Base-by-base conservation (phyloP, 2,329 filamentous ascomycete species). In the Tricladium varicosporioides region DNA sequence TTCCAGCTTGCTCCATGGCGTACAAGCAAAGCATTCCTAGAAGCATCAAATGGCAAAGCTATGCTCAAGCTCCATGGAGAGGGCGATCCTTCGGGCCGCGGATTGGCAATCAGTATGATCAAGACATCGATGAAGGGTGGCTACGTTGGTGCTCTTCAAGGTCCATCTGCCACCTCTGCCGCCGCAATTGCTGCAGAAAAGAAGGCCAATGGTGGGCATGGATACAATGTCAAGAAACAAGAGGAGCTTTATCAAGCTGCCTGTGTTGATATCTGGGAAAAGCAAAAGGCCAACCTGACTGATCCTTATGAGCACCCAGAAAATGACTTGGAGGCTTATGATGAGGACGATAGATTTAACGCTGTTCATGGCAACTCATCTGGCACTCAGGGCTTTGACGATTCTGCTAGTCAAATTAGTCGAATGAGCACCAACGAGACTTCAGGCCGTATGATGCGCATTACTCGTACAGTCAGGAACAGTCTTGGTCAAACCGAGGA, bases 121-220 rank as follows among this genome's bases (percentile, higher is more conserved):
- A 92, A 94, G 69, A 97, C 92, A 0, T 96, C 91, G 1, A 99
- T 99, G 94, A 99, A 99, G 74, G 94, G 94, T 60, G 94, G 94
- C 0, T 99, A 85, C 59, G 82, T 97, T 73, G 91, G 92, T 69
- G 88, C 92, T 16, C 83, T 95, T 22, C 83, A 84, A 58, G 84
- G 84, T 1, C 83, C 84, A 2, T 74, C 83, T 42, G 82, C 84
- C 7, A 86, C 84, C 2, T 85, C 84, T 9, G 92, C 91, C 27
- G 91, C 96, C 71, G 92, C 91, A 68, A 90, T 92, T 60, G 59
- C 57, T 11, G 56, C 60, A 31, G 91, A 92, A 70, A 85, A 93
- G 63, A 90, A 92, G 69, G 89, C 89, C 14, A 93, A 94, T 62
- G 92, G 92, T 54, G 94, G 94, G 0, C 94, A 99, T 74, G 92